phyloP scores from a whole-genome alignment of 495 filamentous ascomycete species.

The Penicillium angulare region DNA sequence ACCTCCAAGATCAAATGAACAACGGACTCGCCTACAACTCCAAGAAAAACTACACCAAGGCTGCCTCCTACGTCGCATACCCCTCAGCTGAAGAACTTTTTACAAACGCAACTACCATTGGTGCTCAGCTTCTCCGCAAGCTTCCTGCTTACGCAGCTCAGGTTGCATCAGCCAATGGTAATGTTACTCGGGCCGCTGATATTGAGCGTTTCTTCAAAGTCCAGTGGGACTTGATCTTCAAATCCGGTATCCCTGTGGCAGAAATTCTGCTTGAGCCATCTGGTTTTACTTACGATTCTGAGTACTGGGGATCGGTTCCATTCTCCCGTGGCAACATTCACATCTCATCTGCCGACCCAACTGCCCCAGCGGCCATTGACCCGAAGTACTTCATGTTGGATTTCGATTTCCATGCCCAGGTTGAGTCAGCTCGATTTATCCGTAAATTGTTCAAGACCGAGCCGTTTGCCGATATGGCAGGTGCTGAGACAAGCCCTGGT shows the following conservation, averaged over 20 bases:
- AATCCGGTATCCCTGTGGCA: too few species aligned
- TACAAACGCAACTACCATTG: too few species aligned
- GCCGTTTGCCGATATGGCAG: slow-evolving; percentile 16
- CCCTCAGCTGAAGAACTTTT: too few species aligned
- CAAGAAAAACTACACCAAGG: neutral
- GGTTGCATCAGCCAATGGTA: neutral
- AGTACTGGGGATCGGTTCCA: slow-evolving; percentile 2
- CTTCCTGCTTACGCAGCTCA: too few species aligned
- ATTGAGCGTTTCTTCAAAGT: neutral
- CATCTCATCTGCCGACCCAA: slow-evolving; percentile 15
- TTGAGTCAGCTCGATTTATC: slow-evolving; percentile 28
- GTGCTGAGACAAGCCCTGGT: slow-evolving; percentile 20
- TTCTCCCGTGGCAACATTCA: slow-evolving; percentile 27
- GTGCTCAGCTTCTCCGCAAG: neutral
- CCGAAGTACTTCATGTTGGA: slow-evolving; percentile 54
- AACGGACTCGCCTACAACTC: neutral
- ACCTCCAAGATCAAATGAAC: slow-evolving; percentile 37
- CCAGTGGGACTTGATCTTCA: neutral
- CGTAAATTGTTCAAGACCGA: slow-evolving; percentile 23
- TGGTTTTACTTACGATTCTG: neutral
- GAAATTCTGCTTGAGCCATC: neutral
- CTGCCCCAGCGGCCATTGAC: slow-evolving; percentile 44
- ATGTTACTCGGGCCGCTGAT: neutral
- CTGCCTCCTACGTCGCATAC: neutral
- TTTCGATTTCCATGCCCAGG: slow-evolving; percentile 43